These are phyloP conservation scores for Phascolomyces articulosus DNA, from an alignment of 371 early-diverging fungal species.

Conservation along the genomic window DNA sequence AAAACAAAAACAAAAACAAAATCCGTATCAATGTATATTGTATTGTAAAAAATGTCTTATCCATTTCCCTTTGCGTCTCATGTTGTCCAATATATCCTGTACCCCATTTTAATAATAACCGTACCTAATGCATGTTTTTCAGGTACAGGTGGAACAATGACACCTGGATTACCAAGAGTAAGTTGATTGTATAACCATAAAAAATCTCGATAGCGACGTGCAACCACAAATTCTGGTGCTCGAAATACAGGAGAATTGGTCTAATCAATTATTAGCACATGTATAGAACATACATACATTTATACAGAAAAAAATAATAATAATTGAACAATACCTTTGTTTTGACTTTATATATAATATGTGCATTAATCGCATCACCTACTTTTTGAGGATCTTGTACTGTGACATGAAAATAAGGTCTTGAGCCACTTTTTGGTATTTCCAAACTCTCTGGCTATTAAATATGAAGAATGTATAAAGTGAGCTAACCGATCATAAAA, in stretches of 20 bases:
- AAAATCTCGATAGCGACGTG: slow-evolving; percentile 92
- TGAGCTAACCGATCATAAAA: background rate
- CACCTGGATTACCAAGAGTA: slow-evolving; percentile 79
- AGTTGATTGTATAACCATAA: slow-evolving; percentile 93
- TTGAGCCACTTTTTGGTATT: slow-evolving; percentile 55
- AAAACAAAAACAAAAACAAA: background rate
- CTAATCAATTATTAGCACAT: slow-evolving; percentile 34
- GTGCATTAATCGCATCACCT: slow-evolving; percentile 84
- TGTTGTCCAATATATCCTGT: too few relatives aligned
- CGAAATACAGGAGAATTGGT: slow-evolving; percentile 80
- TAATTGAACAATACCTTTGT: slow-evolving; percentile 76
- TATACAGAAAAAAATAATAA: too few relatives aligned
- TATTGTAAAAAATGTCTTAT: too few relatives aligned
- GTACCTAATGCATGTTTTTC: slow-evolving; percentile 89
- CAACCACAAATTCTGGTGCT: slow-evolving; percentile 77
- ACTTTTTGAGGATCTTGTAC: slow-evolving; percentile 92
- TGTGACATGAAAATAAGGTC: slow-evolving; percentile 75
- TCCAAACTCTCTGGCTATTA: slow-evolving; percentile 38
- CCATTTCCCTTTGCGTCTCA: too few relatives aligned
- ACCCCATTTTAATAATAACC: background rate
- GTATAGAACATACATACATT: too few relatives aligned
- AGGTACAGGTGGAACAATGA: slow-evolving; percentile 93
- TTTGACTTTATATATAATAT: slow-evolving; percentile 87
- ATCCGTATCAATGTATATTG: too few relatives aligned
- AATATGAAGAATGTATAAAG: background rate